Evolutionary conservation across 2,329 filamentous ascomycete species (phyloP).

Genomic region (Aureobasidium pullulans): DNA sequence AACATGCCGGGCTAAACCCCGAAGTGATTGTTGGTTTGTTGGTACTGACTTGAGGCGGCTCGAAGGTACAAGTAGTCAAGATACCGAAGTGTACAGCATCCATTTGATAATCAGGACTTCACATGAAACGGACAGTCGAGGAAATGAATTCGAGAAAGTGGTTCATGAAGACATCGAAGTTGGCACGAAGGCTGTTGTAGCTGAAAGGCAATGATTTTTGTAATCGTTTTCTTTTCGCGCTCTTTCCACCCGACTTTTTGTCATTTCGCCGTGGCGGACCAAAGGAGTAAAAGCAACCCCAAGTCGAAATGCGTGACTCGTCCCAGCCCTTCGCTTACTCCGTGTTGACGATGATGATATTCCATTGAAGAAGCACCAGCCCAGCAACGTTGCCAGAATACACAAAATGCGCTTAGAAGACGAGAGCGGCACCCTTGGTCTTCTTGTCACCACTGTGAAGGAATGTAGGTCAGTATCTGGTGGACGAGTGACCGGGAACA

Average conservation of each 20-base stretch:
- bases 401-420: slow-evolving; percentile 70
- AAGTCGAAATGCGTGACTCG: slow-evolving; percentile 14
- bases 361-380: slow-evolving; percentile 9
- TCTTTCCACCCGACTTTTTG: not conserved
- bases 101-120: not conserved
- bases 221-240: slow-evolving; percentile 7
- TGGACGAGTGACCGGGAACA: slow-evolving; percentile 12
- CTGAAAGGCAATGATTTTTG: slow-evolving; percentile 7
- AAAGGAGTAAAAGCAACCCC: slow-evolving; percentile 11
- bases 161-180: slow-evolving; percentile 11
- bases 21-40: too few species aligned
- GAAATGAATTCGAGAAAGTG: not conserved
- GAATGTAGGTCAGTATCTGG: slow-evolving; percentile 34
- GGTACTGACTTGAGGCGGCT: too few species aligned
- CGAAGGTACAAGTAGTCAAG: too few species aligned
- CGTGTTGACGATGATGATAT: slow-evolving; percentile 11
- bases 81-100: too few species aligned
- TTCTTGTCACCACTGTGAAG: slow-evolving; percentile 95
- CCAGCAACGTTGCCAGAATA: slow-evolving; percentile 13
- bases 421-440: slow-evolving; percentile 99
- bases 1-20: too few species aligned
- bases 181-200: slow-evolving; percentile 9
- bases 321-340: slow-evolving; percentile 12
- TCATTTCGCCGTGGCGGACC: not conserved
- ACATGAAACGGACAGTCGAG: not conserved